A percentile compares a stretch with the other conserved stretches of the same genome.
Conservation (phyloP, 331 rosid genomes). For the Quercus lobata region DNA sequence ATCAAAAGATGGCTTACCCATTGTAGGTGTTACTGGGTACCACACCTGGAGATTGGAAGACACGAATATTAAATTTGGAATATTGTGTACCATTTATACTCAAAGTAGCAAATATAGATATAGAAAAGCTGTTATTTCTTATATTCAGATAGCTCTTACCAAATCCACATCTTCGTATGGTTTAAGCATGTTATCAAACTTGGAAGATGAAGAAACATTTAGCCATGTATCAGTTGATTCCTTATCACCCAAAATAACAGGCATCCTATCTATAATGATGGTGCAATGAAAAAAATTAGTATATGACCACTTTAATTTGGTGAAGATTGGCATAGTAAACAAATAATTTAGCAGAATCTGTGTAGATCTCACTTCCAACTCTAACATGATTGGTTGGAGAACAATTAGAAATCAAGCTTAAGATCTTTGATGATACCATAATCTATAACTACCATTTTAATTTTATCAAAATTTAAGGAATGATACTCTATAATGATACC, state of each 20-base stretch:
- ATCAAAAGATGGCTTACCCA: conserved; percentile 85
- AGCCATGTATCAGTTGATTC: conserved; percentile 76
- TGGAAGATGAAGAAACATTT: conserved; percentile 43
- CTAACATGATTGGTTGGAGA: too few species aligned
- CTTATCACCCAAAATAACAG: conserved; percentile 76
- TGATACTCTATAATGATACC: too few species aligned
- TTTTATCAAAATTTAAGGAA: too few species aligned
- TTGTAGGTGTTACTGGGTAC: conserved; percentile 83
- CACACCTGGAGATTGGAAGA: conserved; percentile 47
- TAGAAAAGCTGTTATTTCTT: neutral
- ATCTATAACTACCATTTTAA: too few species aligned
- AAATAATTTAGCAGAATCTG: neutral
- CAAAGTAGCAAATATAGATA: neutral
- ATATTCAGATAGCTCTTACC: conserved; percentile 40
- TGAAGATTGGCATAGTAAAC: neutral
- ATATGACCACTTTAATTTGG: conserved; percentile 4
- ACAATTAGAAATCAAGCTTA: too few species aligned
- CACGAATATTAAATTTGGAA: neutral
- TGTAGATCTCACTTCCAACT: neutral
- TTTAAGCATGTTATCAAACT: conserved; percentile 52
- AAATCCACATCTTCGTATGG: conserved; percentile 70
- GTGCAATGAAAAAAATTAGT: conserved; percentile 9
- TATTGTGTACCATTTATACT: neutral
- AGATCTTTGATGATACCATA: too few species aligned
- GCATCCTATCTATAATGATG: conserved; percentile 75